Conservation (phyloP, 495 filamentous ascomycete species). For the Annulohypoxylon maeteangense region DNA sequence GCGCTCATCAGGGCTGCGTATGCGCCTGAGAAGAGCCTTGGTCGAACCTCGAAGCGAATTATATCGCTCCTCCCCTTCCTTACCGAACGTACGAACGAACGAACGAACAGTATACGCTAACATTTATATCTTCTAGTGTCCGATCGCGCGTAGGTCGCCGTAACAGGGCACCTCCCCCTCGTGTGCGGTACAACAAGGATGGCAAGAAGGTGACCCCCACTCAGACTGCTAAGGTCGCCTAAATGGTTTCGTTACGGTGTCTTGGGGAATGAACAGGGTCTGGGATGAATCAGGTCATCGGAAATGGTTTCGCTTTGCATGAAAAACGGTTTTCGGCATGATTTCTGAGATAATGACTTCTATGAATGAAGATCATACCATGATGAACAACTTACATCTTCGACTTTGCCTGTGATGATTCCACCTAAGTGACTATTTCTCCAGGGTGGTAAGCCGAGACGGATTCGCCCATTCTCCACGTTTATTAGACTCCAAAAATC, state of each 20-base stretch:
- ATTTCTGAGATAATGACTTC: conserved; percentile 49
- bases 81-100: no score
- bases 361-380: conserved; percentile 47
- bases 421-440: background rate
- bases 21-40: conserved; percentile 70
- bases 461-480: background rate
- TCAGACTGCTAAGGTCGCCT: conserved; percentile 64
- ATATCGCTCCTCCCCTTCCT: conserved; percentile 17
- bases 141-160: conserved; percentile 96
- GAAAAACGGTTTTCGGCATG: conserved; percentile 46
- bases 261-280: conserved; percentile 40
- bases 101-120: conserved; percentile 46
- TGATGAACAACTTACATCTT: conserved; percentile 16
- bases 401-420: background rate
- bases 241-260: conserved; percentile 42
- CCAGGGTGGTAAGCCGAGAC: no score
- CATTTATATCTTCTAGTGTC: conserved; percentile 71
- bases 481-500: no score
- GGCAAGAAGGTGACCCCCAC: conserved; percentile 99
- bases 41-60: conserved; percentile 60
- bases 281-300: conserved; percentile 45
- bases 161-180: conserved; percentile 97
- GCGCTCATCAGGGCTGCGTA: conserved; percentile 49
- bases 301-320: conserved; percentile 46
- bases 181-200: conserved; percentile 99